A percentile compares a stretch with the other conserved stretches of the same genome.
Conservation (phyloP, 139 green algal genomes). For the Tetraselmis striata region DNA sequence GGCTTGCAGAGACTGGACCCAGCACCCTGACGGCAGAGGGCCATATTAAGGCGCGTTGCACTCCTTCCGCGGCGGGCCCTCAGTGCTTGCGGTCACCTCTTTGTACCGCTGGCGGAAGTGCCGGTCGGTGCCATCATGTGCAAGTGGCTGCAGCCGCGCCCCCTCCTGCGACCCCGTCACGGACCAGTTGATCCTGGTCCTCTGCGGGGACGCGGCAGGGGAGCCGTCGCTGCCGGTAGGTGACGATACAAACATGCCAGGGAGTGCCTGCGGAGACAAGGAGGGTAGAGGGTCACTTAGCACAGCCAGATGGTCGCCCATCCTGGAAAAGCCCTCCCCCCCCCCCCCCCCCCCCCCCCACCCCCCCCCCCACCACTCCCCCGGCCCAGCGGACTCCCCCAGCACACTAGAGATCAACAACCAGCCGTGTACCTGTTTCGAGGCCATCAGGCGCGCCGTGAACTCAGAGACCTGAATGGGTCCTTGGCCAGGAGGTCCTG, state of each 20-base stretch:
- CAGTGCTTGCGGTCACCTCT: no score
- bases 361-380: no score
- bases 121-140: neutral
- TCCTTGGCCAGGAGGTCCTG: neutral
- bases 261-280: neutral
- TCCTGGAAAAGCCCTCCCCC: no score
- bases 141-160: neutral
- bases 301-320: no score
- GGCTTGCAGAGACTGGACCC: no score
- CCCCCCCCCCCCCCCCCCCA: no score
- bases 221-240: neutral
- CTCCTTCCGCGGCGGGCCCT: no score
- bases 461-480: neutral
- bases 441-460: neutral
- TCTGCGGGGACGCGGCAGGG: neutral
- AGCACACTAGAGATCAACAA: no score
- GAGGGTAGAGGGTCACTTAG: neutral
- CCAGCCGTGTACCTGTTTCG: neutral
- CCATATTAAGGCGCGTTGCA: no score
- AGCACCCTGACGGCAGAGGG: no score
- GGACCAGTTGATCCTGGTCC: neutral
- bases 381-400: no score
- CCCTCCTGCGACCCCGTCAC: neutral
- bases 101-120: neutral
- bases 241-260: neutral